Conservation (phyloP, 257 asterid species). For the Plantago elongata region DNA sequence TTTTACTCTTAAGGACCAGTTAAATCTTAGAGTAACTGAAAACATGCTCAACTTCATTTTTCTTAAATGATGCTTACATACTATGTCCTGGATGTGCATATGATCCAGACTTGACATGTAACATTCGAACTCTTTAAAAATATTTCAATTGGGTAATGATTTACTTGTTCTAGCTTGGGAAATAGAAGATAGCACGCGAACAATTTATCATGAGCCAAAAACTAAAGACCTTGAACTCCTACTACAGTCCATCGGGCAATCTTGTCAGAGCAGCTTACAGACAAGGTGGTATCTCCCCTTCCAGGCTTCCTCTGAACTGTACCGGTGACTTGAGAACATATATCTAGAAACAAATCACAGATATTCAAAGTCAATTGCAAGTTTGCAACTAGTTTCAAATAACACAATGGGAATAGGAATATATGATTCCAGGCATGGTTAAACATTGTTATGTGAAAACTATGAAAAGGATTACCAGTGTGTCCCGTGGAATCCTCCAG, state of each 20-base stretch:
- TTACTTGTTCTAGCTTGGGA: not conserved
- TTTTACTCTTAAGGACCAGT: not conserved
- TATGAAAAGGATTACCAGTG: conserved; percentile 34
- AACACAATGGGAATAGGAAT: conserved; percentile 1
- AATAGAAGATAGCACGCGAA: conserved; percentile 2
- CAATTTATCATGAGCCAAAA: conserved; percentile 19
- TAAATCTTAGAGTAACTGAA: conserved; percentile 7
- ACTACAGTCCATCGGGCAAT: conserved; percentile 92
- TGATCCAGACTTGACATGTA: conserved; percentile 7
- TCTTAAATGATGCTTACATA: not conserved
- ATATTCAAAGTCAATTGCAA: conserved; percentile 16
- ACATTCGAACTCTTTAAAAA: conserved; percentile 10
- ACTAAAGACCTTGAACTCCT: conserved; percentile 82
- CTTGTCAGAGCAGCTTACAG: conserved; percentile 97
- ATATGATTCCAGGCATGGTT: conserved; percentile 6
- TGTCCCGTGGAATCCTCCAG: conserved; percentile 23
- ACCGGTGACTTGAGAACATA: conserved; percentile 36
- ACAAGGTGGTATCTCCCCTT: conserved; percentile 88
- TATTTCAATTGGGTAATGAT: conserved; percentile 8
- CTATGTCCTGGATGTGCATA: not conserved
- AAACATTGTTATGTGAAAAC: not conserved
- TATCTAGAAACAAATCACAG: conserved; percentile 22
- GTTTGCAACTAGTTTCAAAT: not conserved
- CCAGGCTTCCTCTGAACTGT: conserved; percentile 94
- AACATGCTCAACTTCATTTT: conserved; percentile 2